These are phyloP conservation scores for Aspergillus viridinutans DNA, from an alignment of 2,329 filamentous ascomycete genomes.

Conservation along the genomic window DNA sequence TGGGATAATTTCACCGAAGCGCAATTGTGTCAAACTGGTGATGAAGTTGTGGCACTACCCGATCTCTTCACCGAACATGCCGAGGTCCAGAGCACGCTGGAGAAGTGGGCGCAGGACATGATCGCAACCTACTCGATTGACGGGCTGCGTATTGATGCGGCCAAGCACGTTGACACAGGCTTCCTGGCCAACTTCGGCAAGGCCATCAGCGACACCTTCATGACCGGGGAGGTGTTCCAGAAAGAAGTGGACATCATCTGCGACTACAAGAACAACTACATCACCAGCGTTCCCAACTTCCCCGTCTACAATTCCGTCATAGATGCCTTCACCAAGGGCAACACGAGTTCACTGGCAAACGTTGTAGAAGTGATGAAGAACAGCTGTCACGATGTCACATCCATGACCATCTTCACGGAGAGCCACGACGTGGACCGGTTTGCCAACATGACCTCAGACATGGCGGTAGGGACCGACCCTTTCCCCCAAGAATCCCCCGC, in stretches of 20 bases:
- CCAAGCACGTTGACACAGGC: slow-evolving; percentile 43
- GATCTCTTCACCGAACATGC: slow-evolving; percentile 45
- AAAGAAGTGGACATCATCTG: slow-evolving; percentile 36
- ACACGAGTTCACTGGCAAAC: slow-evolving; percentile 24
- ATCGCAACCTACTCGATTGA: slow-evolving; percentile 46
- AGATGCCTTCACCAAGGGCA: slow-evolving; percentile 30
- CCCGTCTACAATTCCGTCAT: slow-evolving; percentile 37
- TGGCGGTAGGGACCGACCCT: slow-evolving; percentile 11
- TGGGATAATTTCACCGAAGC: slow-evolving; percentile 33
- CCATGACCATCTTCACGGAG: slow-evolving; percentile 52
- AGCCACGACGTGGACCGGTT: slow-evolving; percentile 59
- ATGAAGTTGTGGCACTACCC: slow-evolving; percentile 43
- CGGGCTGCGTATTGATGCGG: slow-evolving; percentile 49
- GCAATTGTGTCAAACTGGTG: slow-evolving; percentile 50
- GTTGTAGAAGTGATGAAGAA: slow-evolving; percentile 22
- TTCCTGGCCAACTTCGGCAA: slow-evolving; percentile 40
- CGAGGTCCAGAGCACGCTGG: slow-evolving; percentile 37
- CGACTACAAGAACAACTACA: slow-evolving; percentile 35
- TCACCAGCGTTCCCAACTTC: slow-evolving; percentile 48
- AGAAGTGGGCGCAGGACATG: slow-evolving; percentile 39
- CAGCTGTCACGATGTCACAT: slow-evolving; percentile 38
- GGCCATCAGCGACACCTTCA: slow-evolving; percentile 41
- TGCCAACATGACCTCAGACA: slow-evolving; percentile 49
- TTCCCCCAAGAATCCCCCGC: not conserved
- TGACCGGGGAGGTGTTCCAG: slow-evolving; percentile 45